Evolutionary conservation across 2,329 filamentous ascomycete species (phyloP).

Genomic region (Tolypocladium guangdongense): DNA sequence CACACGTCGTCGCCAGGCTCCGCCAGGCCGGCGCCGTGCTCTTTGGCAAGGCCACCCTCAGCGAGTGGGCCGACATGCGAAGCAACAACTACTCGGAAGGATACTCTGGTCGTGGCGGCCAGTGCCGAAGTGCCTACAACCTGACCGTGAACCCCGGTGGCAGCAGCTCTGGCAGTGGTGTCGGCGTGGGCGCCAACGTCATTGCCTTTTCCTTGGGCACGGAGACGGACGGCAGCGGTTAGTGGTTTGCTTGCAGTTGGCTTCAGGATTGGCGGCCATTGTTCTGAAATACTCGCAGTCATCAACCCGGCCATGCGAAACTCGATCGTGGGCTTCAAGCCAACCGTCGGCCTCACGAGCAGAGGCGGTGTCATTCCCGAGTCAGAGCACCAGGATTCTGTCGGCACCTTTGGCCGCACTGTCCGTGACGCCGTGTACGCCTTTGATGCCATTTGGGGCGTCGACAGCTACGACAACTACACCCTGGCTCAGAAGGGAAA

Average conservation of each 20-base stretch:
- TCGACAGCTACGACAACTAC: constrained; percentile 54
- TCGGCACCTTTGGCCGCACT: constrained; percentile 57
- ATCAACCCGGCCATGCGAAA: constrained; percentile 64
- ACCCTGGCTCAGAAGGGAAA: constrained; percentile 45
- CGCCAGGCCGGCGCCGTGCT: constrained; percentile 57
- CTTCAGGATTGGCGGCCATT: not conserved
- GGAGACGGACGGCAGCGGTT: constrained; percentile 58
- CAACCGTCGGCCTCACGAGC: constrained; percentile 63
- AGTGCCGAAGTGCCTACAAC: constrained; percentile 57
- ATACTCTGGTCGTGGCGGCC: constrained; percentile 53
- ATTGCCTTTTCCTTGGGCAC: constrained; percentile 58
- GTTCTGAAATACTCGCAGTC: constrained; percentile 24
- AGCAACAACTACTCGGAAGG: constrained; percentile 57
- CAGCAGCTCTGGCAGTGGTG: constrained; percentile 55
- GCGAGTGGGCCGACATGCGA: constrained; percentile 67
- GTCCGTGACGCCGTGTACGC: constrained; percentile 57
- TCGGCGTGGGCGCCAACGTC: constrained; percentile 52
- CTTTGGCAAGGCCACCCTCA: constrained; percentile 59
- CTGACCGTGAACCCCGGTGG: constrained; percentile 58
- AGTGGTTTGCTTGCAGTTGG: constrained; percentile 8
- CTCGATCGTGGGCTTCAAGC: constrained; percentile 62
- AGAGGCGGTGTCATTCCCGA: constrained; percentile 54
- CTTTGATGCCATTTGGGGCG: constrained; percentile 57
- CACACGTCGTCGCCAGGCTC: constrained; percentile 49
- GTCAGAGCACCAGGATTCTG: constrained; percentile 54